Evolutionary conservation across 2,329 filamentous ascomycete genomes (phyloP).

Genomic region (Fusarium austroafricanum): DNA sequence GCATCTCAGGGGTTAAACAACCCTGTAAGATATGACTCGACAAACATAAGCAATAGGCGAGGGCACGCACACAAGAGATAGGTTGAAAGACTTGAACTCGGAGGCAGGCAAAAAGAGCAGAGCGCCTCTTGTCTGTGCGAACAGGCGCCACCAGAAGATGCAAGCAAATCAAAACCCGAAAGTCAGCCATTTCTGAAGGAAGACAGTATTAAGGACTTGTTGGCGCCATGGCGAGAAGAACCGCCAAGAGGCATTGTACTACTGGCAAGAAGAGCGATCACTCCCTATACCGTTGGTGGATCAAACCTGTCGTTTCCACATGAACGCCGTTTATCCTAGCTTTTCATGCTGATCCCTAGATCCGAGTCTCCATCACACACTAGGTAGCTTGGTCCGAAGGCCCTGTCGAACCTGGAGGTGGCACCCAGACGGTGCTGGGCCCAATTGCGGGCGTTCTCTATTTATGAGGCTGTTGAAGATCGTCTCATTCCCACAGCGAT

Average conservation of each 20-base stretch:
- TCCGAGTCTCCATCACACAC: not conserved
- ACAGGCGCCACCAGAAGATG: not conserved
- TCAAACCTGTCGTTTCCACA: not conserved
- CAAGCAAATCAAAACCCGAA: no score
- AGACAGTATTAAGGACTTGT: not conserved
- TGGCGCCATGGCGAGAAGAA: not conserved
- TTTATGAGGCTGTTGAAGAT: not conserved
- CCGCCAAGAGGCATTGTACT: not conserved
- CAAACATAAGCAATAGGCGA: not conserved
- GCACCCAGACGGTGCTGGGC: not conserved
- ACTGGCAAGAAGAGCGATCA: not conserved
- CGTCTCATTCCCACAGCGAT: not conserved
- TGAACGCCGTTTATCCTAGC: not conserved
- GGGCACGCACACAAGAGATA: not conserved
- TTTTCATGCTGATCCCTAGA: not conserved
- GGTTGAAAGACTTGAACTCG: not conserved
- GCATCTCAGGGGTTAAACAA: not conserved
- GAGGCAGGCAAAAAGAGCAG: not conserved
- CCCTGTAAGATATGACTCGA: not conserved
- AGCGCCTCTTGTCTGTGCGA: not conserved
- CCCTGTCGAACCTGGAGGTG: no score
- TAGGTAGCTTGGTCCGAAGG: no score
- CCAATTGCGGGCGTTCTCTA: not conserved
- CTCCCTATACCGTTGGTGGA: not conserved
- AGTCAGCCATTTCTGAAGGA: not conserved